Percentiles rank a stretch among this genome's conserved stretches.
phyloP scores from a whole-genome alignment of 73 alveolate genomes.

The Durusdinium trenchii region DNA sequence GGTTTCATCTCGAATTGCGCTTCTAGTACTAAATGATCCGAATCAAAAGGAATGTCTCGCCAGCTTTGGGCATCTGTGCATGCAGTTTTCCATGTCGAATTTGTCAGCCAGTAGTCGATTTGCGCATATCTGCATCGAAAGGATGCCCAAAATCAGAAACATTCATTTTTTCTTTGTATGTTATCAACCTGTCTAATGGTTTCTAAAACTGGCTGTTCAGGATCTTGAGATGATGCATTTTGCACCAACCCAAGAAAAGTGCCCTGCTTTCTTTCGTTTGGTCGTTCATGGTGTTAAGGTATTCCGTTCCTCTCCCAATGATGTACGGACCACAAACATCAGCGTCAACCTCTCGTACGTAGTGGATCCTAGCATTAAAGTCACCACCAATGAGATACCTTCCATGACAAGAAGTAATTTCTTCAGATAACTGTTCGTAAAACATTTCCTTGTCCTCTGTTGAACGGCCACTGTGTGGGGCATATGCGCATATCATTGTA shows the following conservation, averaged over 20 bases:
- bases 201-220: background rate
- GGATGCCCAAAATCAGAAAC: background rate
- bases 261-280: conserved; percentile 11
- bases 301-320: background rate
- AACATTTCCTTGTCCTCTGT: background rate
- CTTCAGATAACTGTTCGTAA: background rate
- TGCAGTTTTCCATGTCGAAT: too few species aligned
- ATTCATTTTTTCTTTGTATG: background rate
- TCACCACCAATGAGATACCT: background rate
- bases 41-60: too few species aligned
- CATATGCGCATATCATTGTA: background rate
- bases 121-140: background rate
- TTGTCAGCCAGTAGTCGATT: too few species aligned
- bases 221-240: background rate
- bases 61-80: too few species aligned
- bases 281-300: background rate
- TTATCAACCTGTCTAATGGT: background rate
- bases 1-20: too few species aligned
- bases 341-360: background rate
- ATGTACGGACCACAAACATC: conserved; percentile 50
- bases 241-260: background rate
- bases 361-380: too few species aligned
- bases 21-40: too few species aligned
- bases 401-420: background rate
- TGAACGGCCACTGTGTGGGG: background rate